Base-by-base conservation (phyloP, 768 basidiomycete genomes). In the Tubosaeta sp. region DNA sequence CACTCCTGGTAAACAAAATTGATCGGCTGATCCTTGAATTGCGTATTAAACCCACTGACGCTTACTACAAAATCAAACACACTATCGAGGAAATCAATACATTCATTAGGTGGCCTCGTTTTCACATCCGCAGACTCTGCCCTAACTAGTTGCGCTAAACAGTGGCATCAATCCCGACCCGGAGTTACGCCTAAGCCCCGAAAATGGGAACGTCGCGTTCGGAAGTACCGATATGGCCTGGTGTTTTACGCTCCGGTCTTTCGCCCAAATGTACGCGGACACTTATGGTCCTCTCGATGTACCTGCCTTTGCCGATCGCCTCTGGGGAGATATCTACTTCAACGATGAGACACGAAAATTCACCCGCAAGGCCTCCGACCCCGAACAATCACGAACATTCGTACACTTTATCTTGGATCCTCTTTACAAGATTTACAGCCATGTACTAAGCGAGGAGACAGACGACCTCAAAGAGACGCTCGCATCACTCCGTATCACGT, bases 251-350 rank as follows among this genome's bases (percentile, higher is more conserved):
- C 74, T 98, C 39, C 79, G 79, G 33, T 95, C 95, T 7, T 99
- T 98, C 66, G 93, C 97, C 6, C 83, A 91, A 69, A 89, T 98
- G 87, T 99, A 99, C 69, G 86, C 91, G 6, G 88, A 97, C 62
- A 88, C 91, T 1, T 97, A 86, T 64, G 91, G 94, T 26, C 76
- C 83, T 10, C 72, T 98, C 47, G 89, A 97, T 64, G 82, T 93
- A n/a, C 69, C 79, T 32, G 80, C 85, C 9, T 95, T 99, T 59
- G 92, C 95, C 16, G 83, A 82, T 57, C 83, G 97, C 33, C 81
- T 99, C 13, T 99, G 97, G 97, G 97, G 97, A 14, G 95, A 98
- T 72, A 92, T 98, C 64, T 99, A 93, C 74, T 97, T 90, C 72
- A 84, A 94, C 70, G 65, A 76, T 39, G 84, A 90, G 53, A 82